Base-by-base conservation (phyloP, 2,329 filamentous ascomycete species). In the Aspergillus sp. region DNA sequence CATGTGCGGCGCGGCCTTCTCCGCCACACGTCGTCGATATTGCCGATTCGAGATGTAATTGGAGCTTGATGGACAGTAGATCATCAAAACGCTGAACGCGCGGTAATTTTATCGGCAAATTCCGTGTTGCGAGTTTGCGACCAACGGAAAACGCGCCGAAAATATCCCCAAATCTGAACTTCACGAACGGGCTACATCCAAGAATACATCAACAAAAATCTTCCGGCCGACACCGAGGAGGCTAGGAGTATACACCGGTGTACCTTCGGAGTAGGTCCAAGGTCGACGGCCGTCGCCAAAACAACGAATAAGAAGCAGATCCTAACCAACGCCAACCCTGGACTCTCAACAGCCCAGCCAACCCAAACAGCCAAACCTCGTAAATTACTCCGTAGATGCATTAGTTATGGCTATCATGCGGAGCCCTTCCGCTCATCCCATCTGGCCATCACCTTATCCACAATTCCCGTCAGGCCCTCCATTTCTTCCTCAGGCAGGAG, bases 401-500 rank as follows among this genome's bases (percentile, higher is more conserved):
- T 21, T 11, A 12, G 21, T 23, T 17, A 33, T 35, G n/a, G 27
- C 9, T 17, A 48, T 50, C 33, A 15, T 11, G 47, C 19, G 9
- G 11, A 27, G 3, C 19, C 27, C 17, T 50, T 35, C 31, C 33
- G 33, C 31, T 57, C 55, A 52, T 72, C 66, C 72, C 70, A 74
- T 64, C 84, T 81, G 44, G 78, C 77, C 70, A 87, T 77, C 14
- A 93, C 83, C 47, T 90, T 84, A 58, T 89, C 84, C 33, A 93
- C 86, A 41, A 96, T 86, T 62, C 83, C 84, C 68, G 84, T 86
- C 66, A 97, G 88, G 0, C 89, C 91, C 70, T 93, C 91, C 87
- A 97, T 93, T 77, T 98, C 93, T 79, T 98, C 95, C 70, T 97
- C 93, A 6, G 93, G 86, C 0, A 87, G 90, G 19, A 91, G 89